phyloP scores from a whole-genome alignment of 306 rosid species.

The Medicago arabica region DNA sequence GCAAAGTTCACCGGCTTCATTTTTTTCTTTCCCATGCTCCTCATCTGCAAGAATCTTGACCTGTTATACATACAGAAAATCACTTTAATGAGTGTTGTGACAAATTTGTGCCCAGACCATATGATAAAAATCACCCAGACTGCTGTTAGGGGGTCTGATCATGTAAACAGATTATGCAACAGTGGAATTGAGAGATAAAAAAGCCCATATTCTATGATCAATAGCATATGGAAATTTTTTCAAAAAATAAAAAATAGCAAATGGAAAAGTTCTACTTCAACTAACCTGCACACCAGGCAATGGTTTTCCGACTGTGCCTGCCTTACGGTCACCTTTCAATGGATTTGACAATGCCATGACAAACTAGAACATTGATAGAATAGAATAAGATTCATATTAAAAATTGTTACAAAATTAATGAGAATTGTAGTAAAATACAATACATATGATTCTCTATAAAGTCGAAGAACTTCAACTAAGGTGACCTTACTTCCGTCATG shows the following conservation, averaged over 20 bases:
- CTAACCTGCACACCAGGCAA: conserved; percentile 91
- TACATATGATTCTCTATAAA: conserved; percentile 25
- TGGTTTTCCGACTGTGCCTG: conserved; percentile 95
- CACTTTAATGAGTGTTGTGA: conserved; percentile 11
- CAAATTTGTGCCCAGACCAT: conserved; percentile 17
- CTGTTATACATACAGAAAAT: conserved; percentile 50
- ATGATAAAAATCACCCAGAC: conserved; percentile 20
- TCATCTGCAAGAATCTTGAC: conserved; percentile 68
- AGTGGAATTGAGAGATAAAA: conserved; percentile 27
- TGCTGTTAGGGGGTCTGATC: conserved; percentile 12
- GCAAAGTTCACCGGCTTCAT: conserved; percentile 77
- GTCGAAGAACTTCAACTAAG: conserved; percentile 35
- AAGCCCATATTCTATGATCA: conserved; percentile 12
- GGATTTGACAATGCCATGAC: conserved; percentile 98
- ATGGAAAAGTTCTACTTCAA: conserved; percentile 24
- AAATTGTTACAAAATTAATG: conserved; percentile 11
- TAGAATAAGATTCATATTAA: conserved; percentile 32
- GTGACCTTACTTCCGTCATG: conserved; percentile 85
- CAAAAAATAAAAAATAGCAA: conserved; percentile 13
- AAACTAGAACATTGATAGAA: conserved; percentile 62
- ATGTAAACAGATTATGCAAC: conserved; percentile 16
- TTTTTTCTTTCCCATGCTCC: conserved; percentile 42
- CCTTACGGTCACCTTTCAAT: conserved; percentile 80
- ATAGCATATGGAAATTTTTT: conserved; percentile 7
- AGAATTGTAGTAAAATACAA: conserved; percentile 29